Evolutionary conservation across 2,329 filamentous ascomycete species (phyloP), one percentile per base, ranked within the genome.

Genomic region (Exophiala xenobiotica): DNA sequence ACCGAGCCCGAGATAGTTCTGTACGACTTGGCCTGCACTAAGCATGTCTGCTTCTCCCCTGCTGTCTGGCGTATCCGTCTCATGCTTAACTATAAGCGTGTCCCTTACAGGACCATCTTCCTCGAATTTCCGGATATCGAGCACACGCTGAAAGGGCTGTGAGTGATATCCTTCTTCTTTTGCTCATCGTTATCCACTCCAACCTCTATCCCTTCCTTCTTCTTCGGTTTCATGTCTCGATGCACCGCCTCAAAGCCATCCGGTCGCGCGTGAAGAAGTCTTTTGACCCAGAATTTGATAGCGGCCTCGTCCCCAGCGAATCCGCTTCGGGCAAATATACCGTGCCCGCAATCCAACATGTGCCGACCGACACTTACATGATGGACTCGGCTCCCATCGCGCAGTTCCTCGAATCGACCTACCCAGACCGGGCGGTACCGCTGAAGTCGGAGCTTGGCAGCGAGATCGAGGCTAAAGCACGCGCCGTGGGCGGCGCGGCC

Each of bases 91-190:
- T 74, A 73, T 46, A 74, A 74, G 59, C 41, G 63, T 1, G 67
- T 74, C 22, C 64, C 70, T 14, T 74, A 73, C 58, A 64, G 43
- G 33, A 73, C 70, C 6, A 42, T 71, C 47, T 74, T 73, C 45
- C 65, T 74, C 22, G 70, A 73, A 49, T 72, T 74, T 47, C 68
- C 67, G 1, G 71, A 74, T 40, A 74, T 74, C 54, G 69, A 71
- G 53, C 65, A 68, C 2, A 72, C 69, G 2, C 57, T 74, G n/a
- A 68, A 70, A 63, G 63, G 41, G 22, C 63, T 72, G 70, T 74
- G 41, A 64, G 68, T 64, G 42, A 46, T 47, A 42, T 38, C 37
- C 6, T 44, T 41, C 29, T 41, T 45, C 26, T 33, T 44, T 18
- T 38, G 24, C 53, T 56, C 22, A 48, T 56, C 45, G 12, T 54